Base-by-base conservation (phyloP, 2,329 filamentous ascomycete genomes). In the Metarhizium album region DNA sequence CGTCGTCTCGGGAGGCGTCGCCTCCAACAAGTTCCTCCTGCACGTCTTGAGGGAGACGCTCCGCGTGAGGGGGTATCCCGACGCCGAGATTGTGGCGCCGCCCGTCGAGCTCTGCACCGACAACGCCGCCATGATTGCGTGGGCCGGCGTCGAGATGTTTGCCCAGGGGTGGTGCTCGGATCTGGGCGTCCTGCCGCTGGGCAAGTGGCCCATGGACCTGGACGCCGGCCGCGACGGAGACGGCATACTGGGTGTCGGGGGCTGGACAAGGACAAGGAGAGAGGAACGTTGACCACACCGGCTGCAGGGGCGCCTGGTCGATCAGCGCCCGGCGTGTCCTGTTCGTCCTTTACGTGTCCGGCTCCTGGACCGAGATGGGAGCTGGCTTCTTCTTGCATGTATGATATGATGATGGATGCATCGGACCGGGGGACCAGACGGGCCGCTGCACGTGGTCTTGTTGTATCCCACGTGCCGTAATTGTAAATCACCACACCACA, bases 51-150 rank as follows among this genome's bases (percentile, higher is more conserved):
- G 73, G 33, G 54, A 64, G 6, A 71, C 73, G 43, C 64, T 96
- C 42, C 76, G 84, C 55, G 77, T 73, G n/a, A 78, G 85, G 42
- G 87, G 87, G 0, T 84, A 81, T 61, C 62, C 63, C 0, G 59
- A 80, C 55, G 65, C 94, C 27, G 59, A 74, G 11, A 66, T 96
- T 7, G 68, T 84, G 29, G 86, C 85, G 50, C 91, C 93, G n/a
- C 90, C 90, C 2, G 67, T 79, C 9, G 73, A 75, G 42, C 74
- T 91, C 49, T 97, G 93, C 63, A 96, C 89, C 0, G 93, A 98
- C 62, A 97, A 98, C 67, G 93, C 93, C 13, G 88, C 90, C 46
- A 98, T 98, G 93, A 90, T 97, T 64, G 91, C 86, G 1, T 97
- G 93, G 91, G 76, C 90, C 1, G 93, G 86, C 0, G 77, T 90